Evolutionary conservation across 495 filamentous ascomycete genomes (phyloP).

Genomic region (Xylaria scruposa): DNA sequence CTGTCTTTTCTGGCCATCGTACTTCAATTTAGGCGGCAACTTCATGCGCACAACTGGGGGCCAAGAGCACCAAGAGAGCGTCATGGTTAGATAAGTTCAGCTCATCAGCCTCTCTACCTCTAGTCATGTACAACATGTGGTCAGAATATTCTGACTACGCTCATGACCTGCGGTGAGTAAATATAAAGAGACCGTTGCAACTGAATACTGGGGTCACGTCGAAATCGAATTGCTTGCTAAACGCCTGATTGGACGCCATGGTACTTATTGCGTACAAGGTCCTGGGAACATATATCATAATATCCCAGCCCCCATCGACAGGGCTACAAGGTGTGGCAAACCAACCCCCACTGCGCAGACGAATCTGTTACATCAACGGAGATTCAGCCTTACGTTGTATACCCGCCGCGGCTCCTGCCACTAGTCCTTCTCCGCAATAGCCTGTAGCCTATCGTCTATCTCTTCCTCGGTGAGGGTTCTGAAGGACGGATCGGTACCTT

Average conservation of each 20-base stretch:
- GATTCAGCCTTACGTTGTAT: conserved; percentile 35
- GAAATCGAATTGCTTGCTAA: conserved; percentile 21
- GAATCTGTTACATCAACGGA: conserved; percentile 30
- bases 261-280: conserved; percentile 6
- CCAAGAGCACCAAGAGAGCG: conserved; percentile 6
- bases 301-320: neutral
- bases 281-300: conserved; percentile 6
- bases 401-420: conserved; percentile 29
- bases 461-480: conserved; percentile 93
- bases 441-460: conserved; percentile 97
- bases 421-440: conserved; percentile 98
- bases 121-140: conserved; percentile 10
- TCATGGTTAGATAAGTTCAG: conserved; percentile 5
- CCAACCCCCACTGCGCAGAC: conserved; percentile 12
- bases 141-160: conserved; percentile 17
- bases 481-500: conserved; percentile 79
- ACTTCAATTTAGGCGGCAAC: conserved; percentile 6
- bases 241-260: conserved; percentile 23
- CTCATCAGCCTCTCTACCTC: conserved; percentile 4
- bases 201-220: conserved; percentile 4
- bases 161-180: neutral
- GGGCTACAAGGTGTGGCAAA: conserved; percentile 24
- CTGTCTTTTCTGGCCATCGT: neutral
- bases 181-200: conserved; percentile 6
- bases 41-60: neutral